These are phyloP conservation scores for Salvia splendens DNA, from an alignment of 257 asterid genomes.

Conservation along the genomic window DNA sequence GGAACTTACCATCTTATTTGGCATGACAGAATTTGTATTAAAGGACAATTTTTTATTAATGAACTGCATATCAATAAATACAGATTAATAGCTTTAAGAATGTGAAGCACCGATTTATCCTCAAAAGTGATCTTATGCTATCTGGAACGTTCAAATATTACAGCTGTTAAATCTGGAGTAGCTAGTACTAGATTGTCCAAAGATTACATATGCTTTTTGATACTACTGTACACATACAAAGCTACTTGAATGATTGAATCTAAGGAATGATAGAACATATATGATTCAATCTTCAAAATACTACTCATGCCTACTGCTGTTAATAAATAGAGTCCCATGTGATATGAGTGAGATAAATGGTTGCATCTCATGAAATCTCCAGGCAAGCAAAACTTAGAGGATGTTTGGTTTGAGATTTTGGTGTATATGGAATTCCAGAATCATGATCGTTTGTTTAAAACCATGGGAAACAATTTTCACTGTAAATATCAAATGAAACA, in stretches of 20 bases:
- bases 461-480: not conserved
- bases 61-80: not conserved
- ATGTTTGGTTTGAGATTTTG: no score
- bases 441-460: not conserved
- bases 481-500: not conserved
- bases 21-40: not conserved
- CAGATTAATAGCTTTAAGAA: not conserved
- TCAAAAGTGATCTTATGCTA: constrained; percentile 8
- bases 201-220: not conserved
- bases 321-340: not conserved
- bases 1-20: not conserved
- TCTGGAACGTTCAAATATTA: not conserved
- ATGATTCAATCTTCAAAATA: not conserved
- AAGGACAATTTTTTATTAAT: not conserved
- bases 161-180: not conserved
- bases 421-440: not conserved
- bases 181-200: not conserved
- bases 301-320: not conserved
- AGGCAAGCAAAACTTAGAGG: constrained; percentile 6
- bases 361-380: constrained; percentile 9
- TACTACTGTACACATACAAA: not conserved
- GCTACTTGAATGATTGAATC: not conserved
- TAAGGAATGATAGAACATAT: not conserved
- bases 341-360: not conserved
- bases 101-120: not conserved